A percentile compares a stretch with the other conserved stretches of the same genome.
Conservation (phyloP, 2,329 filamentous ascomycete species). For the Fusarium albosuccineum region DNA sequence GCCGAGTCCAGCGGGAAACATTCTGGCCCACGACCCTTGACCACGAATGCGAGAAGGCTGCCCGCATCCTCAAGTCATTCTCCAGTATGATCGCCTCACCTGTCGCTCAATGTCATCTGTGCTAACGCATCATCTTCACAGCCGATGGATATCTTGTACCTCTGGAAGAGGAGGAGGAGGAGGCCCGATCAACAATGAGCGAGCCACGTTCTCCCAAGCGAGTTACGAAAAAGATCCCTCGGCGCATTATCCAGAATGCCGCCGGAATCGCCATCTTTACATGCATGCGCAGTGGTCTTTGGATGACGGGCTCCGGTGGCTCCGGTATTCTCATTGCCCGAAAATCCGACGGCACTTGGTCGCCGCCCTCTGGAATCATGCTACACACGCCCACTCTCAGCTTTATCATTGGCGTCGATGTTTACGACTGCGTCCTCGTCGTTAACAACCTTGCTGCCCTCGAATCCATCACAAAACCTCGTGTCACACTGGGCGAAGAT, state of each 20-base stretch:
- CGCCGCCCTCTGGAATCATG: constrained; percentile 89
- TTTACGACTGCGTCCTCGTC: constrained; percentile 95
- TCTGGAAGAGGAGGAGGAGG: constrained; percentile 54
- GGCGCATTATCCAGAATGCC: constrained; percentile 86
- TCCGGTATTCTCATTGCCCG: constrained; percentile 88
- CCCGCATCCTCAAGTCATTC: constrained; percentile 89
- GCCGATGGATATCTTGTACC: constrained; percentile 69
- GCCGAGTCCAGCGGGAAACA: constrained; percentile 67
- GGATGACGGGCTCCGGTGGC: constrained; percentile 91
- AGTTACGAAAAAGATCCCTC: constrained; percentile 84
- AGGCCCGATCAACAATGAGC: constrained; percentile 46
- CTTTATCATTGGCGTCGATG: constrained; percentile 91
- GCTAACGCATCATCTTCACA: constrained; percentile 47
- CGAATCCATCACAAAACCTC: constrained; percentile 83
- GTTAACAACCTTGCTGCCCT: constrained; percentile 89
- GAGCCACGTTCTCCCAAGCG: constrained; percentile 64
- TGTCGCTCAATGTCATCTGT: constrained; percentile 13
- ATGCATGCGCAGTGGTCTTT: constrained; percentile 92
- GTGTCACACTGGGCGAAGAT: constrained; percentile 85
- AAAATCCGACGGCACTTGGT: constrained; percentile 90
- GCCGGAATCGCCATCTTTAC: constrained; percentile 95
- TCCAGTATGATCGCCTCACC: constrained; percentile 70
- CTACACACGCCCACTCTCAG: constrained; percentile 90
- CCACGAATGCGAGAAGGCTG: constrained; percentile 91
- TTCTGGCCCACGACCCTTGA: constrained; percentile 91